Evolutionary conservation across 1,284 basidiomycete species (phyloP).

Genomic region (Mycena citricolor): DNA sequence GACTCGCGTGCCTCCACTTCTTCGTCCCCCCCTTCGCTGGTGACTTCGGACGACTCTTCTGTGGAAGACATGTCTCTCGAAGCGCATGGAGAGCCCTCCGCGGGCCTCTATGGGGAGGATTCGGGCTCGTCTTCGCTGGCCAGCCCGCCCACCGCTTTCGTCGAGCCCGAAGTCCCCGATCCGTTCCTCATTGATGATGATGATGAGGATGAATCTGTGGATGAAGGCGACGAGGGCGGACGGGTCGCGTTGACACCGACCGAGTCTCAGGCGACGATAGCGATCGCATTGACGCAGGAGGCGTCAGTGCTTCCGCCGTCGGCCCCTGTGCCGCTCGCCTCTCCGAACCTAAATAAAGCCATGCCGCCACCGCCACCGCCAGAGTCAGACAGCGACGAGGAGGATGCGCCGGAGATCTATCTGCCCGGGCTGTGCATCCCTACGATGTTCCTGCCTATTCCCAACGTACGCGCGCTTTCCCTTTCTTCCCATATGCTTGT

Average conservation of each 20-base stretch:
- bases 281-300: constrained; percentile 34
- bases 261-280: constrained; percentile 32
- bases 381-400: constrained; percentile 45
- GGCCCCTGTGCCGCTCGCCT: constrained; percentile 26
- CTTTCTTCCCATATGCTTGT: constrained; percentile 45
- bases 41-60: neutral
- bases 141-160: constrained; percentile 32
- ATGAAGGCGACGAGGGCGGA: constrained; percentile 26
- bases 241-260: constrained; percentile 29
- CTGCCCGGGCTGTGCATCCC: constrained; percentile 60
- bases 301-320: constrained; percentile 35
- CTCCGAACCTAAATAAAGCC: constrained; percentile 41
- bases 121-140: constrained; percentile 19
- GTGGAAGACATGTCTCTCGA: neutral
- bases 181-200: constrained; percentile 56
- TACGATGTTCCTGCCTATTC: constrained; percentile 80
- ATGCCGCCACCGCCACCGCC: constrained; percentile 45
- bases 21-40: constrained; percentile 4
- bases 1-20: constrained; percentile 17
- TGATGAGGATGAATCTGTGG: constrained; percentile 32
- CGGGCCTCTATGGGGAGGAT: neutral
- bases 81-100: constrained; percentile 1
- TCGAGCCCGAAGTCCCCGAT: constrained; percentile 51
- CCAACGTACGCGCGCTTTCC: constrained; percentile 69
- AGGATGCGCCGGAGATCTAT: constrained; percentile 54